These are phyloP conservation scores for Pestalotiopsis sp. DNA, from an alignment of 2,329 filamentous ascomycete genomes.

Conservation along the genomic window DNA sequence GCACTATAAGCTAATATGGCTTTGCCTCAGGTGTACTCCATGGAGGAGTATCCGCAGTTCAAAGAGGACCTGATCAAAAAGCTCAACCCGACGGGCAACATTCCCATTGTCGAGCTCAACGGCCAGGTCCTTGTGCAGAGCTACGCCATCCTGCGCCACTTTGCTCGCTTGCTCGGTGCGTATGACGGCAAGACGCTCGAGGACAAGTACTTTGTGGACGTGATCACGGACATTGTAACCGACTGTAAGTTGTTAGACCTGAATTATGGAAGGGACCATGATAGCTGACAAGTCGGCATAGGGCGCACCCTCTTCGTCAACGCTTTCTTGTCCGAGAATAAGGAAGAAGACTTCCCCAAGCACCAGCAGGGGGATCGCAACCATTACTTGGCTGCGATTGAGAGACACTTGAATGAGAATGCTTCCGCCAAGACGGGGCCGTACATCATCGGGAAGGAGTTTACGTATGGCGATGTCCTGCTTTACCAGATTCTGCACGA, in stretches of 20 bases:
- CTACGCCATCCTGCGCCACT: neutral
- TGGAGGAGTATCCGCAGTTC: neutral
- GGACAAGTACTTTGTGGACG: slow-evolving; percentile 11
- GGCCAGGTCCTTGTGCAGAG: neutral
- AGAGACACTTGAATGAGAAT: neutral
- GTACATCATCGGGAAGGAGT: neutral
- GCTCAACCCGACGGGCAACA: neutral
- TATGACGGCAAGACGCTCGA: slow-evolving; percentile 2
- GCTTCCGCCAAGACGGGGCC: neutral
- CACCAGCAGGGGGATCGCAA: slow-evolving; percentile 6
- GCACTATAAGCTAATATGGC: neutral
- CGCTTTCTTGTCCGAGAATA: neutral
- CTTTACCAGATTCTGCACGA: neutral
- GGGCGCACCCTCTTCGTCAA: slow-evolving; percentile 5
- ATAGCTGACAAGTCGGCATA: neutral
- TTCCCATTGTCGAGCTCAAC: slow-evolving; percentile 4
- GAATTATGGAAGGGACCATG: no score
- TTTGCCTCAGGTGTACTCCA: neutral
- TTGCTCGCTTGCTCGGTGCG: neutral
- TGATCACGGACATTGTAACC: neutral
- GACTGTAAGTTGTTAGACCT: neutral
- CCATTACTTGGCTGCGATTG: neutral
- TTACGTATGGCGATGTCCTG: neutral
- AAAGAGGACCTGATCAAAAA: neutral
- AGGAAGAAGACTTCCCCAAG: neutral